Conservation (phyloP, 1,139 yeast genomes). For the Geotrichum phurueaensis region DNA sequence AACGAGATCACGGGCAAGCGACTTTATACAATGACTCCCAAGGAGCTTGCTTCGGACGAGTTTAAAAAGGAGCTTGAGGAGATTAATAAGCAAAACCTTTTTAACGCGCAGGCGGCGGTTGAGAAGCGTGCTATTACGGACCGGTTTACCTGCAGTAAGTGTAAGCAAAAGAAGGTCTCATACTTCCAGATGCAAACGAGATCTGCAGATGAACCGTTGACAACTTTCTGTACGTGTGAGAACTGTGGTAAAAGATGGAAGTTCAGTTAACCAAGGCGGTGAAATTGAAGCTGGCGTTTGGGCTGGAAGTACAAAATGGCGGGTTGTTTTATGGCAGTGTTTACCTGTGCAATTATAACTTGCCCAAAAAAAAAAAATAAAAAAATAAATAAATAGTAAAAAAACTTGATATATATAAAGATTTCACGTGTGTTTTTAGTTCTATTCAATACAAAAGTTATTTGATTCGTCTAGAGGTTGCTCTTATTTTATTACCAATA, state of each 20-base stretch:
- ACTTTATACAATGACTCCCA: slow-evolving; percentile 77
- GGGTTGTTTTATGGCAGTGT: not conserved
- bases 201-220: slow-evolving; percentile 97
- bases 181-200: slow-evolving; percentile 97
- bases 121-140: slow-evolving; percentile 95
- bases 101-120: slow-evolving; percentile 97
- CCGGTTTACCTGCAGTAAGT: slow-evolving; percentile 93
- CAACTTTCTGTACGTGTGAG: slow-evolving; percentile 96
- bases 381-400: not conserved
- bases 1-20: slow-evolving; percentile 60
- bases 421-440: not conserved
- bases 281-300: not conserved
- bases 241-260: slow-evolving; percentile 98
- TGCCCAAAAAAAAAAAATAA: not conserved
- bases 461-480: not conserved
- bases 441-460: not conserved
- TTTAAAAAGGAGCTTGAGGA: slow-evolving; percentile 80
- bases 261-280: slow-evolving; percentile 40
- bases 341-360: not conserved
- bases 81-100: slow-evolving; percentile 79
- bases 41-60: slow-evolving; percentile 88
- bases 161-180: slow-evolving; percentile 93
- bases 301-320: not conserved
- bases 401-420: not conserved
- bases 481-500: not conserved